A percentile compares a stretch with the other conserved stretches of the same genome.
These are phyloP conservation scores for Barbatosphaeria neglecta DNA, from an alignment of 495 filamentous ascomycete species.

Conservation along the genomic window DNA sequence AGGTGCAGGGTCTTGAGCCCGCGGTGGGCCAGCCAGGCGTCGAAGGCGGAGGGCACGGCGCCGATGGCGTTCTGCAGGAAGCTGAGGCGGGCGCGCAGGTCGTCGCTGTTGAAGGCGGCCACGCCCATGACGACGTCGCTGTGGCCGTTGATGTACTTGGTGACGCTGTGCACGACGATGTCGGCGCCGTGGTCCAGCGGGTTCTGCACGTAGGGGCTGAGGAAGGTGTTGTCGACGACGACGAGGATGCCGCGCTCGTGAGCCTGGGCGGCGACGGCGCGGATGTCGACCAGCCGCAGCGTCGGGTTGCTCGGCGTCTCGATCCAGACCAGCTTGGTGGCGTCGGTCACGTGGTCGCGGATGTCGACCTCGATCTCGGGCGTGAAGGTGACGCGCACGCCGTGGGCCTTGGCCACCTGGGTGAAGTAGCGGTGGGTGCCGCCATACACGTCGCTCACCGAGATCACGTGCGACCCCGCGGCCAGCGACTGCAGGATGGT, in stretches of 20 bases:
- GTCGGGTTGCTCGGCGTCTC: slow-evolving; percentile 94
- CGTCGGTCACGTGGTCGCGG: slow-evolving; percentile 66
- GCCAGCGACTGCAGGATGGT: slow-evolving; percentile 87
- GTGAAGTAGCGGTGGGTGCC: slow-evolving; percentile 99
- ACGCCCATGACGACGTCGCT: slow-evolving; percentile 96
- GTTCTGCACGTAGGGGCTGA: slow-evolving; percentile 93
- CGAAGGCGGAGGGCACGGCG: slow-evolving; percentile 86
- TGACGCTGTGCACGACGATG: slow-evolving; percentile 98
- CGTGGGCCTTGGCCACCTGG: slow-evolving; percentile 88
- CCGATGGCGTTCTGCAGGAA: slow-evolving; percentile 98
- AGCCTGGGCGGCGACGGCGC: slow-evolving; percentile 65
- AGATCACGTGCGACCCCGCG: slow-evolving; percentile 84
- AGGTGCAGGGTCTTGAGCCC: slow-evolving; percentile 95
- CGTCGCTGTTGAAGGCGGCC: slow-evolving; percentile 84
- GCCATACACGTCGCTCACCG: slow-evolving; percentile 93
- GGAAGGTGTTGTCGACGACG: slow-evolving; percentile 97
- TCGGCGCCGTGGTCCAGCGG: slow-evolving; percentile 91
- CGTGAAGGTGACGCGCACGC: slow-evolving; percentile 88
- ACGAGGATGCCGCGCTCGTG: slow-evolving; percentile 85
- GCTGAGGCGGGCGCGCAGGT: slow-evolving; percentile 59
- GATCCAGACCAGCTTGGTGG: slow-evolving; percentile 96
- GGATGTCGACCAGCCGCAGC: slow-evolving; percentile 80
- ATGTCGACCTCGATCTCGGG: slow-evolving; percentile 82
- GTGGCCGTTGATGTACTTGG: slow-evolving; percentile 99
- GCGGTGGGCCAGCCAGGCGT: slow-evolving; percentile 98